Base-by-base conservation (phyloP, 306 rosid species). In the Pachyrhizus erosus region DNA sequence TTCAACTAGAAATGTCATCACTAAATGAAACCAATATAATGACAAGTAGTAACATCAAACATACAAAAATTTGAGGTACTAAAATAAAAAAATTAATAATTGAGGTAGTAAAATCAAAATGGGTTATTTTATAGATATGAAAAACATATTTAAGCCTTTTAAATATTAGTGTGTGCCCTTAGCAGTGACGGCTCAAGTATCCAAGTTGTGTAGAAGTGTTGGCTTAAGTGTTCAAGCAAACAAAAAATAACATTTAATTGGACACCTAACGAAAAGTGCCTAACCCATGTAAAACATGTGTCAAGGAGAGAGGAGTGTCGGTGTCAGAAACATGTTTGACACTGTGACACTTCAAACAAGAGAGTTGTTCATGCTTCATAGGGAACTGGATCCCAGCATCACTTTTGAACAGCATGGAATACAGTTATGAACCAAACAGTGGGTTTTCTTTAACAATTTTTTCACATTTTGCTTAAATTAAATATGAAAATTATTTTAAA, bases 381-480 rank as follows among this genome's bases (percentile, higher is more conserved):
- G 33, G 27, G 48, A 33, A 67, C 17, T 42, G 21, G 75, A 21
- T 24, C 58, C 15, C 3, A 5, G 7, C 1, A 15, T 26, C 76
- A 70, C 76, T 13, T 40, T 43, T 70, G 40, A 45, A 70, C 40
- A 43, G 15, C 40, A 70, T 45, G 76, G 58, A 13, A 6, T 70
- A 45, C 58, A 24, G 20, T 70, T 64, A 7, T 3, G 42, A 64
- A 33, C 29, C 21, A n/a, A 70, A 42, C 20, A 69, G 34, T 23
- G 20, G 0, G 5, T 69, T 11, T 13, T 42, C 20, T 7, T 70
- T 42, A 23, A 70, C 37, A 70, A 20, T 2, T 42, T 40, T 43
- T 70, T 7, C 20, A 70, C 11, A 21, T 23, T 70, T 42, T 20
- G 39, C 57, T 42, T 24, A 2, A 42, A 70, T 7, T 37, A 37